phyloP scores from a whole-genome alignment of 2,329 filamentous ascomycete species.

The Arthrobotrys sinensis region DNA sequence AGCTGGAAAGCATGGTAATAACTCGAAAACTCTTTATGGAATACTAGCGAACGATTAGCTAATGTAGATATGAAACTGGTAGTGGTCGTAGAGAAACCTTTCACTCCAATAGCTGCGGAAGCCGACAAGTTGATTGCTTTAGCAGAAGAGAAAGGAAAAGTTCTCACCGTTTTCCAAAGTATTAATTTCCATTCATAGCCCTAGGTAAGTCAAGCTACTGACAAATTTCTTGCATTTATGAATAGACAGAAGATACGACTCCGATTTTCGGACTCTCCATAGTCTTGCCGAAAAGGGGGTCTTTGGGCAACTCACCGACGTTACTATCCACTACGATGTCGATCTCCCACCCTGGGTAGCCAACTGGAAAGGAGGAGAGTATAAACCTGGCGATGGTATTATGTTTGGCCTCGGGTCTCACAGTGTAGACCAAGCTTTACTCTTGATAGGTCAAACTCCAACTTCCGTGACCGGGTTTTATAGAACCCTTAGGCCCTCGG shows the following conservation, averaged over 20 bases:
- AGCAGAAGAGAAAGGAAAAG: conserved; percentile 65
- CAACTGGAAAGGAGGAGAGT: conserved; percentile 62
- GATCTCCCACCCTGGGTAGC: conserved; percentile 61
- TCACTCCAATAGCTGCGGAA: conserved; percentile 66
- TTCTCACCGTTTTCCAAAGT: conserved; percentile 68
- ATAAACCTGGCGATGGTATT: conserved; percentile 65
- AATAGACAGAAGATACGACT: conserved; percentile 66
- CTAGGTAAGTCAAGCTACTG: not conserved
- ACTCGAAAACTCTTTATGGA: not conserved
- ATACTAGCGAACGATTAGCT: not conserved
- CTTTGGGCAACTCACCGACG: conserved; percentile 61
- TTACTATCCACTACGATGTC: conserved; percentile 63
- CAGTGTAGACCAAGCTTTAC: conserved; percentile 67
- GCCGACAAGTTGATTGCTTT: conserved; percentile 66
- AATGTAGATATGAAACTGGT: not conserved
- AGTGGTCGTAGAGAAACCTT: conserved; percentile 68
- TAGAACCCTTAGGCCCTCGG: conserved; percentile 64
- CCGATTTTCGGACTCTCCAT: conserved; percentile 67
- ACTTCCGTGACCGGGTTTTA: conserved; percentile 63
- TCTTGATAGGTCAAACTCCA: conserved; percentile 66
- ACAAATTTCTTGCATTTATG: not conserved
- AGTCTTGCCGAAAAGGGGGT: conserved; percentile 43
- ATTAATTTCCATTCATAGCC: not conserved
- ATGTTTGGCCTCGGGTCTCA: conserved; percentile 67
- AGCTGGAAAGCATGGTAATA: conserved; percentile 66